Evolutionary conservation across 1,139 yeast species (phyloP).

Genomic region (Yamadazyma taylorii): DNA sequence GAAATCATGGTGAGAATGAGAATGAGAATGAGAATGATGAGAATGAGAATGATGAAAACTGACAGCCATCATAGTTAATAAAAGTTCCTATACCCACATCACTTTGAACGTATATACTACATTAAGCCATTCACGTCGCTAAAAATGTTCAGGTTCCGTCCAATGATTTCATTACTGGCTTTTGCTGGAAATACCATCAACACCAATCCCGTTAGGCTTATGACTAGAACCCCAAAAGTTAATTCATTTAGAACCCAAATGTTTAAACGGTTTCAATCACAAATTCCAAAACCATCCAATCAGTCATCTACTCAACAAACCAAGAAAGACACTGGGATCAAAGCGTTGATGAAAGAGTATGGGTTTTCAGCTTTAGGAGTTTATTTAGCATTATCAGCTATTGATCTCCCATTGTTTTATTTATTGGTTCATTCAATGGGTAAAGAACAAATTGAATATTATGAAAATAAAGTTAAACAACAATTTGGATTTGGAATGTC

Average conservation of each 20-base stretch:
- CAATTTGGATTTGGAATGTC: conserved; percentile 55
- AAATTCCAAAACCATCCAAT: conserved; percentile 17
- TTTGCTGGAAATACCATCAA: too few species aligned
- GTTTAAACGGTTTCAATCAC: conserved; percentile 24
- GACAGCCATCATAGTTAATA: too few species aligned
- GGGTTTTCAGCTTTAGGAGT: conserved; percentile 92
- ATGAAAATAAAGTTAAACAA: conserved; percentile 61
- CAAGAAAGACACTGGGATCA: conserved; percentile 50
- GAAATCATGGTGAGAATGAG: too few species aligned
- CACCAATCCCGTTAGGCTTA: neutral
- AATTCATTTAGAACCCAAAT: neutral
- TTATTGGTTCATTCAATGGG: conserved; percentile 83
- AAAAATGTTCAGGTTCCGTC: neutral
- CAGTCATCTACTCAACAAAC: conserved; percentile 17
- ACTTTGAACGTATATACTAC: too few species aligned
- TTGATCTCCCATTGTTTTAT: conserved; percentile 86
- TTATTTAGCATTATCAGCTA: conserved; percentile 63
- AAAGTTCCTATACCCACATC: too few species aligned
- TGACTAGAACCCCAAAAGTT: neutral
- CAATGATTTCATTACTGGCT: neutral
- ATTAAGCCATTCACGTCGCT: too few species aligned
- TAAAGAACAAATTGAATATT: conserved; percentile 68
- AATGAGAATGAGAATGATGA: too few species aligned
- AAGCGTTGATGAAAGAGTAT: conserved; percentile 75
- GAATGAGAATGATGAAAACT: too few species aligned